Evolutionary conservation across 2,329 filamentous ascomycete species (phyloP), one percentile per base, ranked within the genome.

Genomic region (Fusarium mangiferae): DNA sequence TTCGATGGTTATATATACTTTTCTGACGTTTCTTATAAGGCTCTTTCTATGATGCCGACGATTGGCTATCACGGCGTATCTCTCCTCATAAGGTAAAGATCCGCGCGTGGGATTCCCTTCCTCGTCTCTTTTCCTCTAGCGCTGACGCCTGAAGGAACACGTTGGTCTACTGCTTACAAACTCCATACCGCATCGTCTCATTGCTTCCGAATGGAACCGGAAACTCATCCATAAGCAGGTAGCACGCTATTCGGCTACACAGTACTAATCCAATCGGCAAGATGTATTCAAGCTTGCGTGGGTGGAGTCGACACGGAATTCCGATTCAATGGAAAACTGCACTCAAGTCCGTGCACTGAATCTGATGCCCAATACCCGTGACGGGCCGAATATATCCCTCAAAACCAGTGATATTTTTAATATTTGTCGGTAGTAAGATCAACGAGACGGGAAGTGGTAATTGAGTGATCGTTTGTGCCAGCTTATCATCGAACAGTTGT

Each of bases 101-200:
- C 17, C 14, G 20, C 20, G 14, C 11, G 20, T n/a, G 15, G 51
- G 51, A 55, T 41, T 6, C 7, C 11, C 14, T n/a, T 6, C 51
- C 51, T 41, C 11, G 24, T 28, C 20, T 15, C 35, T 55, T 22
- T 28, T 7, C 20, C 6, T 41, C 51, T 55, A 41, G 35, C 20
- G 51, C 51, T 55, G 35, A 55, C 24, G 15, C 20, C 24, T 4
- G 26, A 18, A 28, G 10, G 14, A 12, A 13, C 14, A n/a, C 10
- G 11, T 22, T n/a, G 4, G 35, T 26, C 33, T 28, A 4, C 15
- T 28, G 35, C 20, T 55, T 17, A 55, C 24, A 55, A 28, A n/a
- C 14, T 2, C 0, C 7, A 28, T 2, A 17, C 13, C 11, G 11
- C 11, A 39, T 41, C 6, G 14, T n/a, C 24, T 10, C 7, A n/a